Evolutionary conservation across 2,329 filamentous ascomycete genomes (phyloP), one percentile per base, ranked within the genome.

Genomic region (Diaporthe ilicicola): DNA sequence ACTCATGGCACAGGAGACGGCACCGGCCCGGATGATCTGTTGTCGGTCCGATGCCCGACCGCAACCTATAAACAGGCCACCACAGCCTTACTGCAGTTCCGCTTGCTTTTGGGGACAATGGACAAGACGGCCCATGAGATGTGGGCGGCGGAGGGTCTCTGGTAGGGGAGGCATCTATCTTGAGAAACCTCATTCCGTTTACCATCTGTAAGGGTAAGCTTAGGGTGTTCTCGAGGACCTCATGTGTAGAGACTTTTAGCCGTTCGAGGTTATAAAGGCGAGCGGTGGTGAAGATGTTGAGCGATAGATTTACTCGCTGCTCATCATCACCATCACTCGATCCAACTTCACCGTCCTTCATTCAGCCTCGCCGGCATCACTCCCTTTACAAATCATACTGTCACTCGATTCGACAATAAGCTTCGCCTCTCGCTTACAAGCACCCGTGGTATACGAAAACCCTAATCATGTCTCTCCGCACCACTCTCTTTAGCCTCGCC

Each of bases 61-160:
- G 6, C 15, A 19, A 15, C 27, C 42, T 62, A 48, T 62, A 3
- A 48, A 48, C 22, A 62, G 42, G 42, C 42, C 27, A 62, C 19
- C 56, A 62, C 56, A 62, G 56, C 56, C 24, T 62, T 48, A 22
- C 19, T 12, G 27, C 32, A 62, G 42, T 34, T 48, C 56, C 56
- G 34, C 42, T 48, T 34, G 19, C 6, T 24, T 22, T 9, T 62
- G 42, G 42, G 7, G 27, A 32, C 10, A 13, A 24, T n/a, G 48
- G 42, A 48, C 56, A 62, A 22, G 56, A 7, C 42, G 27, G 9
- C 27, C 27, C 19, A 42, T 62, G 27, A 34, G 27, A 15, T 62
- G 44, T 48, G 59, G 27, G 9, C 3, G n/a, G 29, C 3, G 13
- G 27, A 24, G 44, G 27, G 34, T 64, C 42, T 34, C 1, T 48